Evolutionary conservation across 192 early-diverging fungal genomes (phyloP), one percentile per base, ranked within the genome.

Genomic region (Entomortierella chlamydospora): DNA sequence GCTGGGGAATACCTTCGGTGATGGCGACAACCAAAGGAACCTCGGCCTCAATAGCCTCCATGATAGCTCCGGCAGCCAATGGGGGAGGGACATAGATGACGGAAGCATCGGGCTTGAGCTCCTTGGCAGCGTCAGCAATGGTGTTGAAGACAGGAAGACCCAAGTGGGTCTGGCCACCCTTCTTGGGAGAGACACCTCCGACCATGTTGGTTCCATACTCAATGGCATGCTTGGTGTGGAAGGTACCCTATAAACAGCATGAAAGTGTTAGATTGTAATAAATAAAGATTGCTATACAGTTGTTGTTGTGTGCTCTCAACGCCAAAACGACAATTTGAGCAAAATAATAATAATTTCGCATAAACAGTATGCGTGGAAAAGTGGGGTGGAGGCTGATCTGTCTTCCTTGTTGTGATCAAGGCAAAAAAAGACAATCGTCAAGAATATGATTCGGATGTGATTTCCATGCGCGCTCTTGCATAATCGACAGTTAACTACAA

Each of bases 11-110:
- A 54, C 98, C 98, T 85, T 99, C 98, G 63, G 98, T 99, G 67
- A 99, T 99, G 66, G 94, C 91, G 43, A 99, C 97, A 56, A 98
- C 91, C 37, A 99, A 89, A 15, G 96, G 96, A 41, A 99, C 85
- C 85, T 99, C 98, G 73, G 94, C 95, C 81, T 99, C 95, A 70
- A 99, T 95, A 31, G 97, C 96, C 69, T 99, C 97, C 58, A 99
- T 87, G 76, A 99, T 97, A 55, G 98, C 98, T 28, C 90, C 91
- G 53, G 94, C 97, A 34, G 97, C 97, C 68, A 93, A 93, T 39
- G 96, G 93, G 54, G 98, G 98, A 22, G 98, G 98, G 30, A 99
- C 98, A 64, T 99, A 99, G 89, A 99, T 96, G 39, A 97, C 98
- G 25, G 95, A 93, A 53, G 97, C 98, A 83, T 99, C 95, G 25